phyloP scores from a whole-genome alignment of 768 basidiomycete genomes.

The Macrolepiota fuliginosa region DNA sequence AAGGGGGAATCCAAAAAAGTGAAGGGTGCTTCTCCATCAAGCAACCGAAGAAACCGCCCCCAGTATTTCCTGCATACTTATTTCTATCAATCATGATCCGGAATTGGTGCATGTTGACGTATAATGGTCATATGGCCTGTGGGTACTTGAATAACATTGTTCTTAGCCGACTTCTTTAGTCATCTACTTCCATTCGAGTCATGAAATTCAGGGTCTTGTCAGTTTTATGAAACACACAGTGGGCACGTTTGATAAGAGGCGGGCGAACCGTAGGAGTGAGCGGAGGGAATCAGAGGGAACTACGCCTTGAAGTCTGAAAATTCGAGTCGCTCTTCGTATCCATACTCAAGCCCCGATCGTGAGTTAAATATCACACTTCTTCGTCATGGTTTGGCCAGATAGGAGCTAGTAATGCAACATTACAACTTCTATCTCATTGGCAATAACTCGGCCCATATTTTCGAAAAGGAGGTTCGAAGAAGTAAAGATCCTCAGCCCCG shows the following conservation, averaged over 20 bases:
- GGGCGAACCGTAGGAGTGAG: too few species aligned
- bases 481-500: not conserved
- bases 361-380: too few species aligned
- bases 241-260: too few species aligned
- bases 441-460: too few species aligned
- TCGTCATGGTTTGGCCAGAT: not conserved
- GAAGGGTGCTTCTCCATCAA: not conserved
- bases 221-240: too few species aligned
- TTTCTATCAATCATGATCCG: not conserved
- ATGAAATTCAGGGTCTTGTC: too few species aligned
- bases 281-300: too few species aligned
- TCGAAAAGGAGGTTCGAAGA: not conserved
- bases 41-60: not conserved
- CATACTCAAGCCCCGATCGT: too few species aligned
- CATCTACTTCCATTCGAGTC: not conserved
- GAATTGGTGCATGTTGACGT: too few species aligned
- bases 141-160: not conserved
- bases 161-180: not conserved
- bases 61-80: not conserved
- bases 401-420: not conserved
- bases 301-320: too few species aligned
- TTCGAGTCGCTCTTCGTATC: too few species aligned
- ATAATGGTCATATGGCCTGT: not conserved
- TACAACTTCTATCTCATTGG: not conserved
- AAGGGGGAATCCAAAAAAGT: not conserved